These are phyloP conservation scores for Glebionis coronaria DNA, from an alignment of 129 eudicot species.

Conservation along the genomic window DNA sequence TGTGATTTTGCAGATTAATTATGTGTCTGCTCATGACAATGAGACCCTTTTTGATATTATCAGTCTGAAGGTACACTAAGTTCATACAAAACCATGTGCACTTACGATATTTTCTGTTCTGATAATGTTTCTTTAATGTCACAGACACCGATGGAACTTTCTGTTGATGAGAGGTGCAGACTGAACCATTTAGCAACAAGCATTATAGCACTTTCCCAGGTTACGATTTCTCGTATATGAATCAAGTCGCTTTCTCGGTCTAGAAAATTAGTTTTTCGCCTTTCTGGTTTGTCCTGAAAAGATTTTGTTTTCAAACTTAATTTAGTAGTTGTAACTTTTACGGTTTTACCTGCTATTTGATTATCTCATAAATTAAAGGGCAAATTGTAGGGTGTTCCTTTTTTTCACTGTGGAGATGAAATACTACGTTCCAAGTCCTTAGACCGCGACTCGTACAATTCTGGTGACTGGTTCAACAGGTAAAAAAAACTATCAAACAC, in stretches of 20 bases:
- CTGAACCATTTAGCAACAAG: slow-evolving; percentile 89
- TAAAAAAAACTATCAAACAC: neutral
- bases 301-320: neutral
- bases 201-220: slow-evolving; percentile 95
- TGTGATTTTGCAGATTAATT: slow-evolving; percentile 60
- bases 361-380: slow-evolving; percentile 8
- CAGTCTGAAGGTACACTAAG: slow-evolving; percentile 66
- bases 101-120: slow-evolving; percentile 9
- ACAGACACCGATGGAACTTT: slow-evolving; percentile 69
- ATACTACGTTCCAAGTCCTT: slow-evolving; percentile 89
- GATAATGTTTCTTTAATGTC: slow-evolving; percentile 11
- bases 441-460: slow-evolving; percentile 86
- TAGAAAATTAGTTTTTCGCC: neutral
- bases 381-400: slow-evolving; percentile 72
- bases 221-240: slow-evolving; percentile 10
- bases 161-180: slow-evolving; percentile 86
- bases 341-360: neutral
- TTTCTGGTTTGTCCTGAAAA: neutral
- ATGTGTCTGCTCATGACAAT: slow-evolving; percentile 97
- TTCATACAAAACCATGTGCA: slow-evolving; percentile 2
- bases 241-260: neutral
- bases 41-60: slow-evolving; percentile 93
- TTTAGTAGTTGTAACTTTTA: too few species aligned
- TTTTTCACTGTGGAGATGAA: slow-evolving; percentile 97
- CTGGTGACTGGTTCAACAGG: slow-evolving; percentile 98